Evolutionary conservation across 2,329 filamentous ascomycete genomes (phyloP).

Genomic region (Sporothrix inflata): DNA sequence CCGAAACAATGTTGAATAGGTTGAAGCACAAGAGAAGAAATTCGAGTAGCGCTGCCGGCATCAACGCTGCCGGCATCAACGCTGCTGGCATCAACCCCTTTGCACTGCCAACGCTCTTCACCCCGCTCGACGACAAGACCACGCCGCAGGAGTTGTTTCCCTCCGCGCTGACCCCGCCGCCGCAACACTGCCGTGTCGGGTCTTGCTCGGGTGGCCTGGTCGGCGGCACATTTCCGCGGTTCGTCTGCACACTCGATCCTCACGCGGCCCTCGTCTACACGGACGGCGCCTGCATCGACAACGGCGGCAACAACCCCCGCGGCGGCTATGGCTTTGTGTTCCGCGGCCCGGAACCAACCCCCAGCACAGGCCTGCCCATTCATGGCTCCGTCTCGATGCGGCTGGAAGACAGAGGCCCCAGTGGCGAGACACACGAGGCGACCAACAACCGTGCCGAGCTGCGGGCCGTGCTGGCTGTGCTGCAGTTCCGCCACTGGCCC

Average conservation of each 20-base stretch:
- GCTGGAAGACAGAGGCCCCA: constrained; percentile 45
- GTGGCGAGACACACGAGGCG: constrained; percentile 38
- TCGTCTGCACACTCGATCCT: background rate
- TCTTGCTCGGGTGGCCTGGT: background rate
- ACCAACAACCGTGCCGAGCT: constrained; percentile 59
- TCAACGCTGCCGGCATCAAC: too few relatives aligned
- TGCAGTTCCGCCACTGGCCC: constrained; percentile 50
- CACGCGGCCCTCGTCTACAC: constrained; percentile 21
- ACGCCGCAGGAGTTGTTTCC: background rate
- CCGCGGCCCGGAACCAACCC: background rate
- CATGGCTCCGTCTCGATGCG: background rate
- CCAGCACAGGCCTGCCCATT: too few relatives aligned
- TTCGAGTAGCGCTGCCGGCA: too few relatives aligned
- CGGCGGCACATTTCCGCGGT: background rate
- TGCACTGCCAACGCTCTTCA: background rate
- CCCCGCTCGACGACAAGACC: background rate
- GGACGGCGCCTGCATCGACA: constrained; percentile 46
- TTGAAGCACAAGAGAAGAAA: background rate
- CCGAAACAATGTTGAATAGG: too few relatives aligned
- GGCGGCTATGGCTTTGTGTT: background rate
- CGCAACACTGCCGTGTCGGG: background rate
- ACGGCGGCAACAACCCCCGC: constrained; percentile 33
- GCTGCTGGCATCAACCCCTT: background rate
- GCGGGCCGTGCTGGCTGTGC: constrained; percentile 55
- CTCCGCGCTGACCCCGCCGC: background rate